Evolutionary conservation across 2,329 filamentous ascomycete genomes (phyloP), one percentile per base, ranked within the genome.

Genomic region (Pseudocercospora vitis): DNA sequence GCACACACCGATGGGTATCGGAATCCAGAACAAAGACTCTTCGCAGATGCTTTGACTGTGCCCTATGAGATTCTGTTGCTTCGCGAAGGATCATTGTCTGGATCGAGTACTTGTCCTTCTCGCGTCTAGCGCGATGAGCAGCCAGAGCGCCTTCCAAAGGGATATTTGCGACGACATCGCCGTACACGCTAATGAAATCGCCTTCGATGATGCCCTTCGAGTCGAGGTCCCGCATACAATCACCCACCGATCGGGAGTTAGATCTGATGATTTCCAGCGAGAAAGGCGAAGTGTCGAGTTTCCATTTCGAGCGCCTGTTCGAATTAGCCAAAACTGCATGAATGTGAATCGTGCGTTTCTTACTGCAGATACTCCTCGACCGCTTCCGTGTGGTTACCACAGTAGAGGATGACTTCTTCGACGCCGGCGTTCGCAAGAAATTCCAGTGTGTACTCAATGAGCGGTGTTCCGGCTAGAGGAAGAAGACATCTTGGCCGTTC

Each of bases 401-500:
- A 92, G 75, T 96, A 97, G 54, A 99, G 82, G 70, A 88, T 95
- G 50, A 97, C 88, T 61, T 96, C 89, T 64, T 94, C 85, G n/a
- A 97, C 91, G 53, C 91, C 91, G 54, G 94, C 91, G 80, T 92
- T 92, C 60, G 91, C 91, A 0, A 99, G 84, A 67, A 96, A 97
- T 69, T 97, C 91, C 66, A 97, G 85, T 3, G 92, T 97, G 71
- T 99, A 97, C 73, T 99, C 94, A 74, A 99, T 95, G 59, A 99
- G 79, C 29, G 94, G 92, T 1, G 87, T 91, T 71, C 97, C 97
- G 56, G 90, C 94, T 56, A 99, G 81, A 8, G 92, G 91, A 5
- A 99, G 80, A 26, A 99, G 86, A 76, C 94, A 97, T 89, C 94
- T 83, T 68, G 94, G 94, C 63, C 83, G 88, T 70, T 96, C 89